phyloP scores from a whole-genome alignment of 495 filamentous ascomycete species.

The Tuber melanosporum region DNA sequence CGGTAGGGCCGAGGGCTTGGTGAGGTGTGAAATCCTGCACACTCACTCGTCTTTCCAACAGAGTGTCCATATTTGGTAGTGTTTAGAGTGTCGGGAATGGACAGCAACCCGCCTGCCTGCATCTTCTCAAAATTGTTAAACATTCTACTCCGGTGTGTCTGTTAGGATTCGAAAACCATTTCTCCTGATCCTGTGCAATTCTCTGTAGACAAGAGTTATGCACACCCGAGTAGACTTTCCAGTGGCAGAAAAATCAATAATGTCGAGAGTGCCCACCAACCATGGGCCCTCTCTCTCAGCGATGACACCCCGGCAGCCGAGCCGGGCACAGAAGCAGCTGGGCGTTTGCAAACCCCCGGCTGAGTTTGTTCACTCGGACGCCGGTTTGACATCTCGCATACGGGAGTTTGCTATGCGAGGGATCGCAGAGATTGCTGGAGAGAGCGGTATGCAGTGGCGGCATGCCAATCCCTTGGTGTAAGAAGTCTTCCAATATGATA shows the following conservation, averaged over 20 bases:
- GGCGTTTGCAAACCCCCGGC: background rate
- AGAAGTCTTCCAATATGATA: background rate
- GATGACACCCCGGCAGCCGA: background rate
- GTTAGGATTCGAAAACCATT: too few species aligned
- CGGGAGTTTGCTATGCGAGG: background rate
- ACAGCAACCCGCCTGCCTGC: background rate
- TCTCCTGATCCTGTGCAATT: too few species aligned
- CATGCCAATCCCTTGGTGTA: background rate
- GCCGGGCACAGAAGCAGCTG: background rate
- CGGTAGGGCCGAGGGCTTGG: background rate
- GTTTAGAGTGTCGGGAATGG: background rate
- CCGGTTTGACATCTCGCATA: background rate
- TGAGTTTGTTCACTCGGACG: background rate
- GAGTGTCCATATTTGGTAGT: background rate
- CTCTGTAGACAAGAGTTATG: too few species aligned
- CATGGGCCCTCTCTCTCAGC: background rate
- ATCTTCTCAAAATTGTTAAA: background rate
- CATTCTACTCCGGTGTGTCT: background rate
- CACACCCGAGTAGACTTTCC: background rate
- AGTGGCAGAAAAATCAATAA: background rate
- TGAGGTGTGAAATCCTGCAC: background rate
- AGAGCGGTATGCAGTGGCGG: background rate
- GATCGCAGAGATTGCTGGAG: background rate
- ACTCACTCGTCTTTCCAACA: background rate
- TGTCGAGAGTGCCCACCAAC: background rate